phyloP scores from a whole-genome alignment of 768 basidiomycete genomes.

The Galerina marginata region DNA sequence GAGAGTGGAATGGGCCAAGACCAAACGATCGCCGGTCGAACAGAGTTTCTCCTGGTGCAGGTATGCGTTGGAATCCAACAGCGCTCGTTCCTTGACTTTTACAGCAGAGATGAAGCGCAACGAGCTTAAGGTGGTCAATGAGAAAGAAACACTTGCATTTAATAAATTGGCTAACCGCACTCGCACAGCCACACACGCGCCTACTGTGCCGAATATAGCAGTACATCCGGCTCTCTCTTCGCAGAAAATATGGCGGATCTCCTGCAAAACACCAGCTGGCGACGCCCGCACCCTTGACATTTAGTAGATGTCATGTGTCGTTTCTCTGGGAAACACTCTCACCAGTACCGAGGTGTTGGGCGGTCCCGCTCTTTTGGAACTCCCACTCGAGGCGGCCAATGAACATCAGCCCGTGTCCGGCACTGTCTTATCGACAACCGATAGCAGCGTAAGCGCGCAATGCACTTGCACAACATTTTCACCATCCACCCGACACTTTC shows the following conservation, averaged over 20 bases:
- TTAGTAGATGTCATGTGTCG: slow-evolving; percentile 11
- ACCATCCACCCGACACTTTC: neutral
- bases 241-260: neutral
- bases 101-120: neutral
- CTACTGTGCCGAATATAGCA: slow-evolving; percentile 4
- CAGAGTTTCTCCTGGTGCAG: slow-evolving; percentile 10
- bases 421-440: no score
- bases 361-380: slow-evolving; percentile 31
- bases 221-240: neutral
- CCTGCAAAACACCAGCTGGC: neutral
- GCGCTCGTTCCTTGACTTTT: slow-evolving; percentile 22
- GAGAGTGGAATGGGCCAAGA: slow-evolving; percentile 44
- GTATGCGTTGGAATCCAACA: slow-evolving; percentile 6
- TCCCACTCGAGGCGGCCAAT: slow-evolving; percentile 1
- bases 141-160: neutral
- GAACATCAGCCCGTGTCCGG: no score
- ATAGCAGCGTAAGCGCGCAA: neutral
- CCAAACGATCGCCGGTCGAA: slow-evolving; percentile 26
- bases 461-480: neutral
- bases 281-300: neutral
- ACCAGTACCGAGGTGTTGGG: slow-evolving; percentile 30
- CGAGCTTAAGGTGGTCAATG: neutral
- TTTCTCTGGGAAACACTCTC: slow-evolving; percentile 9
- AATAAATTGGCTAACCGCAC: neutral
- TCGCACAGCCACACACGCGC: slow-evolving; percentile 27